Evolutionary conservation across 805 yeast genomes (phyloP).

Genomic region (Pichia insulana): DNA sequence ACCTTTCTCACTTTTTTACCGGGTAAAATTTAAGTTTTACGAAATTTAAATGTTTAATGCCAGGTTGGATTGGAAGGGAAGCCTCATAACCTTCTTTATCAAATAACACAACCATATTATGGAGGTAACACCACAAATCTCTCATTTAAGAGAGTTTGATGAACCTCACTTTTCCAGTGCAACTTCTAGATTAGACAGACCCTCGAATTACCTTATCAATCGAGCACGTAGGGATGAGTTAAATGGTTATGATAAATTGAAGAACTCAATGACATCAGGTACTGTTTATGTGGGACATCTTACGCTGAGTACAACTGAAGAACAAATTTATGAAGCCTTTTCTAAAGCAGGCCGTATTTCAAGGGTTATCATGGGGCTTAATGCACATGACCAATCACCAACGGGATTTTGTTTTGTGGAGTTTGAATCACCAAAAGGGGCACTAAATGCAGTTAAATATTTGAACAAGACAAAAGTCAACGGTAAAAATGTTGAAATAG

Average conservation of each 20-base stretch:
- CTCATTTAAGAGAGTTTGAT: constrained; percentile 37
- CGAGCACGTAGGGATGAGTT: constrained; percentile 49
- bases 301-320: constrained; percentile 88
- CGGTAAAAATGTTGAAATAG: constrained; percentile 73
- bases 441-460: constrained; percentile 76
- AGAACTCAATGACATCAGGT: constrained; percentile 53
- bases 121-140: constrained; percentile 10
- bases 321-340: constrained; percentile 83
- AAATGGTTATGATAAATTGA: constrained; percentile 52
- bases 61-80: too few species aligned
- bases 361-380: constrained; percentile 89
- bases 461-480: constrained; percentile 77
- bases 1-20: neutral
- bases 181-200: constrained; percentile 59
- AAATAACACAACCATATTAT: neutral
- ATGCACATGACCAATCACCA: constrained; percentile 83
- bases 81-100: neutral
- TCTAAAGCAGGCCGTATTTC: constrained; percentile 72
- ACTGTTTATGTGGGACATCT: constrained; percentile 90
- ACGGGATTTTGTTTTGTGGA: constrained; percentile 95
- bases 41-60: too few species aligned
- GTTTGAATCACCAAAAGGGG: constrained; percentile 57
- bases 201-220: constrained; percentile 57
- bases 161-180: constrained; percentile 52
- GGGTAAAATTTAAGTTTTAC: neutral